These are phyloP conservation scores for Diaporthe velutina DNA, from an alignment of 2,329 filamentous ascomycete genomes.

Conservation along the genomic window DNA sequence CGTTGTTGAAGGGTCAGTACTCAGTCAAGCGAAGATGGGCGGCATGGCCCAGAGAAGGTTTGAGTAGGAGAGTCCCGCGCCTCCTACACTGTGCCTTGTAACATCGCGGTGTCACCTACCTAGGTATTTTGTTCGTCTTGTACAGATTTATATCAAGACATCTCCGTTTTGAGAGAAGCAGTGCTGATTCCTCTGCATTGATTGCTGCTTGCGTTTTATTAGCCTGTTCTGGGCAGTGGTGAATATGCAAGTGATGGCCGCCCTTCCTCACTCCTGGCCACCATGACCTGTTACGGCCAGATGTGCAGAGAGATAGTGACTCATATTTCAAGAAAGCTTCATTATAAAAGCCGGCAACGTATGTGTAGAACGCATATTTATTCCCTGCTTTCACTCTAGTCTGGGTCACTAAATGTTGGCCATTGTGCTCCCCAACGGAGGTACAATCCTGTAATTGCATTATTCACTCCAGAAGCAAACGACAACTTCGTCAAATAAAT, in stretches of 20 bases:
- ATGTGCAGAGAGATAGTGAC: background rate
- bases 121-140: background rate
- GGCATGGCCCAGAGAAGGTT: background rate
- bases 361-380: background rate
- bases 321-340: too few relatives aligned
- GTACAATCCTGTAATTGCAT: background rate
- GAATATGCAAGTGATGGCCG: too few relatives aligned
- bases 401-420: background rate
- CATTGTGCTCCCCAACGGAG: background rate
- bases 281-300: background rate
- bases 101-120: background rate
- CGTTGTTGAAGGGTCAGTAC: background rate
- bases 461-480: background rate
- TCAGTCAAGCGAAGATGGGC: background rate
- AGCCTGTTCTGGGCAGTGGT: background rate
- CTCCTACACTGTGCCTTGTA: background rate
- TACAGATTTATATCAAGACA: background rate
- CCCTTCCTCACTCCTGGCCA: background rate
- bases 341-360: background rate
- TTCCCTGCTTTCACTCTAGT: too few relatives aligned
- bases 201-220: background rate
- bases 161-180: background rate
- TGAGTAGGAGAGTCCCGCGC: background rate
- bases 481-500: too few relatives aligned
- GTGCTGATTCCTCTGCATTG: background rate